phyloP scores from a whole-genome alignment of 1,139 yeast genomes.

The Protomyces arabidopsidicola region DNA sequence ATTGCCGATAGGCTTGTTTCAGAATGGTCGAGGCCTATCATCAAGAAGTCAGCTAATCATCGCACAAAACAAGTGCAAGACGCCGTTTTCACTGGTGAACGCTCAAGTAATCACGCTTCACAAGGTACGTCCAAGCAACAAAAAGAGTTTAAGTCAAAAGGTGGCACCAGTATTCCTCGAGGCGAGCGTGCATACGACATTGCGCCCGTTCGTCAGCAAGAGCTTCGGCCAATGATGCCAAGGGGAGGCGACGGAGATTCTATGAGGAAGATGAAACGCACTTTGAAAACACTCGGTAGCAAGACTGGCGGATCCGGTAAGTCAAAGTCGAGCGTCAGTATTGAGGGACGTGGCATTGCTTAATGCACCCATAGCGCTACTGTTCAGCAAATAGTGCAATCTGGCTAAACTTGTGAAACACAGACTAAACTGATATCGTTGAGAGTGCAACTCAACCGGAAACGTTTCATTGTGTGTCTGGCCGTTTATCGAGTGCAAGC shows the following conservation, averaged over 20 bases:
- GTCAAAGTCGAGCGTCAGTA: conserved; percentile 19
- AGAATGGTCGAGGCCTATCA: conserved; percentile 90
- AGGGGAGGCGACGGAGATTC: conserved; percentile 20
- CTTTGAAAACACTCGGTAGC: conserved; percentile 14
- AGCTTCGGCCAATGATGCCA: conserved; percentile 1
- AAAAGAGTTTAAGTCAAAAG: conserved; percentile 7
- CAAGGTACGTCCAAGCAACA: neutral
- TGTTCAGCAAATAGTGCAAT: neutral
- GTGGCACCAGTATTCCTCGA: conserved; percentile 25
- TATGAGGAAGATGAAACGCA: conserved; percentile 15
- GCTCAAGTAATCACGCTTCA: neutral
- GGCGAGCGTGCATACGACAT: conserved; percentile 25
- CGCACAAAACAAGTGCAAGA: conserved; percentile 68
- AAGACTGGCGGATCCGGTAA: neutral
- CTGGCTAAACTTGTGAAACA: no score
- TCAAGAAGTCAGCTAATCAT: conserved; percentile 91
- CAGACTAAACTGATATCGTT: no score
- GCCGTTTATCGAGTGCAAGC: no score
- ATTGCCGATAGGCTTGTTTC: conserved; percentile 75
- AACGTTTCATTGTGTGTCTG: no score
- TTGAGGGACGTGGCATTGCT: conserved; percentile 23
- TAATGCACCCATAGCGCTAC: neutral
- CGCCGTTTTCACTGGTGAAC: conserved; percentile 18
- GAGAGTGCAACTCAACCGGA: no score
- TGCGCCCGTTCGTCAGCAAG: conserved; percentile 16